phyloP scores from a whole-genome alignment of 225 moss, liverwort and hornwort species.

The Anthoceros angustus region DNA sequence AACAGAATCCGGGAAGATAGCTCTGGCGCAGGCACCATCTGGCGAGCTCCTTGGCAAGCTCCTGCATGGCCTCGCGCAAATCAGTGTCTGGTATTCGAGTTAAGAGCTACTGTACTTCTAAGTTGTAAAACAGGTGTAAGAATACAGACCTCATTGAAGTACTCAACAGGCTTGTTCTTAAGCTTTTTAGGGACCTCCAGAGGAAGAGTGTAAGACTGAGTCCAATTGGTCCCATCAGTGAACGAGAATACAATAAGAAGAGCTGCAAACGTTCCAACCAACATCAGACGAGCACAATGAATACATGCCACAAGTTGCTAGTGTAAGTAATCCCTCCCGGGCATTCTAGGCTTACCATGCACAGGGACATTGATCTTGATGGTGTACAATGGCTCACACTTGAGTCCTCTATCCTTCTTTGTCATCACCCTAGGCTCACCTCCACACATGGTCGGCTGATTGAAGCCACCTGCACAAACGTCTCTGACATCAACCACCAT shows the following conservation, averaged over 20 bases:
- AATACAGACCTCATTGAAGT: slow-evolving; percentile 48
- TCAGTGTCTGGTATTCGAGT: no score
- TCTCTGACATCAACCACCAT: neutral
- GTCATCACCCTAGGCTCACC: slow-evolving; percentile 85
- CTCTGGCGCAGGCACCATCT: slow-evolving; percentile 60
- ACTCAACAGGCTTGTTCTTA: slow-evolving; percentile 33
- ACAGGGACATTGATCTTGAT: slow-evolving; percentile 78
- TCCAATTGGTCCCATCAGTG: slow-evolving; percentile 64
- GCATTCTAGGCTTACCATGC: slow-evolving; percentile 32
- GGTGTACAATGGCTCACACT: slow-evolving; percentile 31
- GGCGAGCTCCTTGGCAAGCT: slow-evolving; percentile 44
- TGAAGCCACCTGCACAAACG: slow-evolving; percentile 61
- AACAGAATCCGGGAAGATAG: slow-evolving; percentile 63
- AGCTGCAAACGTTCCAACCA: slow-evolving; percentile 26
- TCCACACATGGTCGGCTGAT: slow-evolving; percentile 92
- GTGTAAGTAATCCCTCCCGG: neutral
- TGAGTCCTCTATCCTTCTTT: slow-evolving; percentile 43
- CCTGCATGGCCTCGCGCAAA: slow-evolving; percentile 18
- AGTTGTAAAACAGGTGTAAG: no score
- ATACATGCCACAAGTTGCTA: neutral
- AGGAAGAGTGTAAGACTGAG: slow-evolving; percentile 60
- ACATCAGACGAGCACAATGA: neutral
- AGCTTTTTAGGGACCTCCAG: slow-evolving; percentile 47
- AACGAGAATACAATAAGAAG: slow-evolving; percentile 63
- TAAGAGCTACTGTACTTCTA: neutral